Conservation (phyloP, 306 rosid genomes). For the Acacia acuminata region DNA sequence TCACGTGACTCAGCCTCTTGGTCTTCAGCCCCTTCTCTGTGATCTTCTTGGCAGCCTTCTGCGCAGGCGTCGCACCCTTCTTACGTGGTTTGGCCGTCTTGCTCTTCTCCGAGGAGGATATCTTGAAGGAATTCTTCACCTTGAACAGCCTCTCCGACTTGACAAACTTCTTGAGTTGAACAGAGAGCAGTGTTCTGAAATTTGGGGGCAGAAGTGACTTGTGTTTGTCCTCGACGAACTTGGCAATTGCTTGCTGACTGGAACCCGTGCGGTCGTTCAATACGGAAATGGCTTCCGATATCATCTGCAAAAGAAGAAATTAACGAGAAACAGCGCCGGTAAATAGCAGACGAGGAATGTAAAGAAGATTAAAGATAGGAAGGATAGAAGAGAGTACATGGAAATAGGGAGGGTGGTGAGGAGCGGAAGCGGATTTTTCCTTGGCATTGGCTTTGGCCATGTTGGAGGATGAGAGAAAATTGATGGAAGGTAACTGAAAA, state of each 20-base stretch:
- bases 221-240: constrained; percentile 36
- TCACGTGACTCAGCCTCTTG: constrained; percentile 37
- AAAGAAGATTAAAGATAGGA: too few species aligned
- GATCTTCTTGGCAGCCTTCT: neutral
- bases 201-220: constrained; percentile 26
- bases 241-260: constrained; percentile 35
- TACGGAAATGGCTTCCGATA: constrained; percentile 31
- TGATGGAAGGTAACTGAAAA: neutral
- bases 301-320: constrained; percentile 30
- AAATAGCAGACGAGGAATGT: too few species aligned
- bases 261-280: constrained; percentile 40
- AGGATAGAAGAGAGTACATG: neutral
- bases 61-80: neutral
- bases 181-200: constrained; percentile 30
- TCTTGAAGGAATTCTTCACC: constrained; percentile 39
- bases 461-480: neutral
- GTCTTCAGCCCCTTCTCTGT: neutral
- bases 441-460: constrained; percentile 32
- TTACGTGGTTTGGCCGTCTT: neutral
- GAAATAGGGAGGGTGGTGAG: constrained; percentile 34
- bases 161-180: constrained; percentile 33
- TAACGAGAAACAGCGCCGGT: neutral
- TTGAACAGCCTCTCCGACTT: constrained; percentile 29
- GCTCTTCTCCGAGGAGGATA: neutral
- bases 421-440: constrained; percentile 19